Percentiles rank a stretch among this genome's conserved stretches.
These are phyloP conservation scores for Pyricularia sp. DNA, from an alignment of 2,329 filamentous ascomycete genomes.

Conservation along the genomic window DNA sequence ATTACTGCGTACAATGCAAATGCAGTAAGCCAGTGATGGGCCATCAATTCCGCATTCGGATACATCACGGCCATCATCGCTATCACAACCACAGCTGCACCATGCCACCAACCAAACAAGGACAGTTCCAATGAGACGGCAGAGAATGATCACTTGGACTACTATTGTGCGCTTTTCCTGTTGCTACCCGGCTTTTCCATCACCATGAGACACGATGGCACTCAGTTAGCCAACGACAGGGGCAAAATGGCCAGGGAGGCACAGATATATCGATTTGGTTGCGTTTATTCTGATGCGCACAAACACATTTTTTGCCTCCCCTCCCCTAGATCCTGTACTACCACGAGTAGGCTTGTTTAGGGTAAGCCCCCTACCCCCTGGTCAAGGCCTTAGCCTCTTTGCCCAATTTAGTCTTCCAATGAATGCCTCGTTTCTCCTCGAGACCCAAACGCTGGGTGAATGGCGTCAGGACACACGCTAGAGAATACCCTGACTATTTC, in stretches of 20 bases:
- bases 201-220: neutral
- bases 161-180: neutral
- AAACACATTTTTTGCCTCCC: neutral
- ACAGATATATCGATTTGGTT: neutral
- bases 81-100: neutral
- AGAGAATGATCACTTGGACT: neutral
- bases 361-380: neutral
- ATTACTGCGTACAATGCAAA: neutral
- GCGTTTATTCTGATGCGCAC: neutral
- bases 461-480: neutral
- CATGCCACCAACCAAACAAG: neutral
- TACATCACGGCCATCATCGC: neutral
- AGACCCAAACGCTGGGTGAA: neutral
- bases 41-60: neutral
- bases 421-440: neutral
- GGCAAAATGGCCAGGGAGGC: neutral
- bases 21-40: neutral
- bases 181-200: neutral
- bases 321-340: neutral
- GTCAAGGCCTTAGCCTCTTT: neutral
- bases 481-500: neutral
- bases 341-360: neutral
- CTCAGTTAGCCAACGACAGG: neutral
- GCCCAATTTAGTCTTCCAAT: neutral
- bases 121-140: neutral